Evolutionary conservation across 2,329 filamentous ascomycete species (phyloP), one percentile per base, ranked within the genome.

Genomic region (Acrodontium crateriforme): DNA sequence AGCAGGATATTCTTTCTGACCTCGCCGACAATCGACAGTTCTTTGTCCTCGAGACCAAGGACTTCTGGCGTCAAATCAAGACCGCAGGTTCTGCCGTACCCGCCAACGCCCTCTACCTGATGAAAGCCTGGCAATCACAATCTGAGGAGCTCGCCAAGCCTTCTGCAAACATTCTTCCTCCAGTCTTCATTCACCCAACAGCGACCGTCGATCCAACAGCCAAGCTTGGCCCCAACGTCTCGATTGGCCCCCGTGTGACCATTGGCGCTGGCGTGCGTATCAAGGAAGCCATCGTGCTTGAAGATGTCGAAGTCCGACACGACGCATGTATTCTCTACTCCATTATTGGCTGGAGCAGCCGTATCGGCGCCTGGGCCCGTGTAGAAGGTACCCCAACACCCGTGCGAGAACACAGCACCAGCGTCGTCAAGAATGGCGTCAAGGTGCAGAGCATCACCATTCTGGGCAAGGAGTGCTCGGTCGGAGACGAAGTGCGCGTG

Each of bases 31-130:
- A 74, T 70, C 89, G 92, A 62, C 82, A 89, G 56, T 98, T 98
- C 66, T 95, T 84, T 59, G 89, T 95, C 17, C 80, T 93, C 56
- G 89, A 98, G 65, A 95, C 87, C 41, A 92, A 91, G 63, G 89
- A 95, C 56, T 98, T 98, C 59, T 98, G 89, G 89, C 83, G 89
- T 46, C 89, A 98, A 67, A 95, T 98, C 71, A 98, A 98, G 71
- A 94, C 89, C 2, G 89, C 89, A 35, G 89, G 89, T 35, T 95
- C 87, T 5, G 89, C 89, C 27, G 84, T 98, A 16, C 89, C 89
- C 10, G 89, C 89, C 38, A 95, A 95, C 50, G 89, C 89, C 9
- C 71, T 98, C 18, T 98, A 98, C 60, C 73, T 98, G 30, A 83
- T 91, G 54, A 83, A 94, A 63, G 87, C 89, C 12, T 78, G 78